Conservation (phyloP, 1,284 basidiomycete genomes). For the Xerocomus nothofagi region DNA sequence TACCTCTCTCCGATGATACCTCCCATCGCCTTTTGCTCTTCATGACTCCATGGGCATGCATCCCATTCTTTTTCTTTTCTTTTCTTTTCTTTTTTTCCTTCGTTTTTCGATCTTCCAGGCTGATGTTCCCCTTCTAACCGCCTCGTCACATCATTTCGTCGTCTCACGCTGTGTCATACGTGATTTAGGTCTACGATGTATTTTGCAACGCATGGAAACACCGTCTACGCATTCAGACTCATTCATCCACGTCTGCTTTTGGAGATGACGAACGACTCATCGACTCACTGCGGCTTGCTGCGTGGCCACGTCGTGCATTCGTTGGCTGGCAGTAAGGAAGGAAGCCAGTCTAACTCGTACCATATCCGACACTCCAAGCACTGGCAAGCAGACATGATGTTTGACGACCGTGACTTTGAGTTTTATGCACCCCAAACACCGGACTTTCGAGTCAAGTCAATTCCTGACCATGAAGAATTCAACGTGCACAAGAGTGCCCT, state of each 20-base stretch:
- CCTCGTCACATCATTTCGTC: constrained; percentile 35
- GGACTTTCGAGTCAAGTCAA: constrained; percentile 54
- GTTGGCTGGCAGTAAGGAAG: constrained; percentile 17
- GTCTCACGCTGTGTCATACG: constrained; percentile 42
- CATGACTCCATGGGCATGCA: constrained; percentile 31
- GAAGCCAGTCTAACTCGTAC: background rate
- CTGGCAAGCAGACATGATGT: constrained; percentile 14
- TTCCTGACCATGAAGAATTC: constrained; percentile 48
- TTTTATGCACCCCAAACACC: constrained; percentile 44
- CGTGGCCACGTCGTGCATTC: constrained; percentile 23
- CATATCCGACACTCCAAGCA: background rate
- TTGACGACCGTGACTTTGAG: constrained; percentile 17
- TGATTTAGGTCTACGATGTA: constrained; percentile 41
- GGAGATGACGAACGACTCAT: constrained; percentile 11
- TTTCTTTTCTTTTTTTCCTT: constrained; percentile 1
- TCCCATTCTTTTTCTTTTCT: constrained; percentile 22
- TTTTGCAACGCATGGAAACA: constrained; percentile 40
- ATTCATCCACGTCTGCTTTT: background rate
- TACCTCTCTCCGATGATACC: constrained; percentile 74
- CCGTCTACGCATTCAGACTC: constrained; percentile 21
- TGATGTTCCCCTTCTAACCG: constrained; percentile 34
- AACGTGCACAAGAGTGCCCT: constrained; percentile 48
- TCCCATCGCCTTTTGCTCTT: constrained; percentile 47
- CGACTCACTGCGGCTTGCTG: constrained; percentile 9
- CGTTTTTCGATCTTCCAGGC: constrained; percentile 23